Conservation (phyloP, 306 rosid genomes). For the Cajanus cajan region DNA sequence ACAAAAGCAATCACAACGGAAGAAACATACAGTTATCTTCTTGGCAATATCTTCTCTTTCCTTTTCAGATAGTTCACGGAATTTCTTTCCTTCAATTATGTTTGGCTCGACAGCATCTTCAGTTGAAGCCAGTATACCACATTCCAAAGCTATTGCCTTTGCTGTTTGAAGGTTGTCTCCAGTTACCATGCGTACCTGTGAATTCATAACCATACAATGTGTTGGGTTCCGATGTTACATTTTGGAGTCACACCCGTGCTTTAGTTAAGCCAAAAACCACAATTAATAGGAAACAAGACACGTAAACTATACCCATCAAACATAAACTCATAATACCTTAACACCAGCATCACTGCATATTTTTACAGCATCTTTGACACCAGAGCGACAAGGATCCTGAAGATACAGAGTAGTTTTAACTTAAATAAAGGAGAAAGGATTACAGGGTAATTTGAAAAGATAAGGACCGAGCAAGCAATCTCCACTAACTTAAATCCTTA, state of each 20-base stretch:
- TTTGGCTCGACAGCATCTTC: constrained; percentile 76
- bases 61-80: constrained; percentile 70
- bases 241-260: constrained; percentile 13
- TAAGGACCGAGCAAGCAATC: not conserved
- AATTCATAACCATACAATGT: constrained; percentile 17
- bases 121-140: constrained; percentile 76
- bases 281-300: constrained; percentile 17
- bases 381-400: constrained; percentile 92
- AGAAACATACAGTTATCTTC: constrained; percentile 58
- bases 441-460: constrained; percentile 11
- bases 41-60: constrained; percentile 77
- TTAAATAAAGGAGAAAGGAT: constrained; percentile 32
- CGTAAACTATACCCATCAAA: constrained; percentile 12
- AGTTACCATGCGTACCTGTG: constrained; percentile 95
- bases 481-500: not conserved
- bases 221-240: constrained; percentile 32
- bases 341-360: constrained; percentile 86
- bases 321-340: constrained; percentile 59
- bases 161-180: constrained; percentile 97
- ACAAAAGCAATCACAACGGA: constrained; percentile 1
- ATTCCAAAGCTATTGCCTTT: constrained; percentile 92
- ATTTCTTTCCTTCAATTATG: constrained; percentile 83
- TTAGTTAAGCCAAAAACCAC: constrained; percentile 24
- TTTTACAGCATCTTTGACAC: constrained; percentile 77
- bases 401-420: constrained; percentile 11